phyloP scores from a whole-genome alignment of 2,329 filamentous ascomycete genomes.

The Corniculantispora saksenae region DNA sequence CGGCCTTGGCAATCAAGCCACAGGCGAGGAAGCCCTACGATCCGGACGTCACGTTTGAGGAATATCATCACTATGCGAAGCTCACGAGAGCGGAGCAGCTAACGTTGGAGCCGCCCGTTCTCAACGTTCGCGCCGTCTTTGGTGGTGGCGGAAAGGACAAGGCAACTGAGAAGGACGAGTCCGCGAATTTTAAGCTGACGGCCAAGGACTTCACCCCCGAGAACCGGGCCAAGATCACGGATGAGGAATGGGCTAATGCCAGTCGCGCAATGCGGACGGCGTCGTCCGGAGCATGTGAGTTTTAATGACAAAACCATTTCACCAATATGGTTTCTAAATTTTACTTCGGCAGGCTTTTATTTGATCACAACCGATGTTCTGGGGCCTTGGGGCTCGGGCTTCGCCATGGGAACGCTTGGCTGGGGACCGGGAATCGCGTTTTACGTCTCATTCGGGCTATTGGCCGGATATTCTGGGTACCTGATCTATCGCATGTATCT shows the following conservation, averaged over 20 bases:
- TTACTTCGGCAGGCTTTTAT: slow-evolving; percentile 37
- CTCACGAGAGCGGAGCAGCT: slow-evolving; percentile 27
- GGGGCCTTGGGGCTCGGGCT: slow-evolving; percentile 43
- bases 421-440: slow-evolving; percentile 45
- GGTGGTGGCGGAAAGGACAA: background rate
- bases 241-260: slow-evolving; percentile 48
- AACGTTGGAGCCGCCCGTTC: background rate
- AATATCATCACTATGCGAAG: slow-evolving; percentile 30
- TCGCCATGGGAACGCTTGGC: slow-evolving; percentile 36
- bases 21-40: slow-evolving; percentile 26
- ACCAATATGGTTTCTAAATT: background rate
- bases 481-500: slow-evolving; percentile 48
- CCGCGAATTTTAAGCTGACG: background rate
- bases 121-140: background rate
- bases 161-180: background rate
- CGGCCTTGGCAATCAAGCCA: slow-evolving; percentile 12
- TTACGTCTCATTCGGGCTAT: slow-evolving; percentile 46
- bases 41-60: slow-evolving; percentile 28
- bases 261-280: slow-evolving; percentile 48
- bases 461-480: slow-evolving; percentile 40
- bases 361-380: slow-evolving; percentile 52
- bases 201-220: slow-evolving; percentile 7
- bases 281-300: slow-evolving; percentile 38
- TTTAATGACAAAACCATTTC: background rate
- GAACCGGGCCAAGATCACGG: slow-evolving; percentile 22